Evolutionary conservation across 805 yeast species (phyloP), one percentile per base, ranked within the genome.

Genomic region (Wickerhamomyces strasburgensis): DNA sequence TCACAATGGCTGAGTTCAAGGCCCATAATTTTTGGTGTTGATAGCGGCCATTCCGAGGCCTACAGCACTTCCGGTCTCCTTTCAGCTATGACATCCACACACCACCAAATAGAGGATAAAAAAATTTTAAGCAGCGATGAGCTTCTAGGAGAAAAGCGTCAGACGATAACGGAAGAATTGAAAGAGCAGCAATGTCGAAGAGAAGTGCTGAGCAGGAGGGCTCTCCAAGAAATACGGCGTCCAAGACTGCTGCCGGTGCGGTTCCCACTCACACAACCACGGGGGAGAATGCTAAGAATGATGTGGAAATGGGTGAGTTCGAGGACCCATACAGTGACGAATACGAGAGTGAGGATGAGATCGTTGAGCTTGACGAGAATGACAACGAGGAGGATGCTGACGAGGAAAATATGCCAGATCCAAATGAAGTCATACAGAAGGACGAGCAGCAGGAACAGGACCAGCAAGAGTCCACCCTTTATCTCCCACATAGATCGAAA

Each of bases 271-370:
- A 13, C 4, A 44, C 50, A 4, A 39, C 42, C 8, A 43, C 25
- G 13, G 27, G 46, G 4, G 76, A 68, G 14, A 45, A 49, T 15
- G 63, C 33, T 6, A 65, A 55, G 6, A 62, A 55, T n/a, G 65
- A 78, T 44, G 62, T 68, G 24, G 81, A 78, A 14, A 75, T 80
- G 75, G 95, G 90, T 19, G 95, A 83, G 48, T 84, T 83, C 60
- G 97, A 88, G 60, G 93, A 84, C 55, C 80, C 84, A 29, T 82
- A 80, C 50, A 95, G 95, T 43, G 96, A 86, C 56, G 96, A 89
- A 54, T 87, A 80, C 48, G 96, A 87, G 52, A 84, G 90, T 65
- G 95, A 86, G 51, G 95, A 85, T 37, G 95, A 84, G 57, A 84
- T 85, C 42, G 83, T 86, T 30, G 94, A 86, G 54, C 67, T 84